Conservation (phyloP, 1,284 basidiomycete species). For the Amylostereum areolatum region DNA sequence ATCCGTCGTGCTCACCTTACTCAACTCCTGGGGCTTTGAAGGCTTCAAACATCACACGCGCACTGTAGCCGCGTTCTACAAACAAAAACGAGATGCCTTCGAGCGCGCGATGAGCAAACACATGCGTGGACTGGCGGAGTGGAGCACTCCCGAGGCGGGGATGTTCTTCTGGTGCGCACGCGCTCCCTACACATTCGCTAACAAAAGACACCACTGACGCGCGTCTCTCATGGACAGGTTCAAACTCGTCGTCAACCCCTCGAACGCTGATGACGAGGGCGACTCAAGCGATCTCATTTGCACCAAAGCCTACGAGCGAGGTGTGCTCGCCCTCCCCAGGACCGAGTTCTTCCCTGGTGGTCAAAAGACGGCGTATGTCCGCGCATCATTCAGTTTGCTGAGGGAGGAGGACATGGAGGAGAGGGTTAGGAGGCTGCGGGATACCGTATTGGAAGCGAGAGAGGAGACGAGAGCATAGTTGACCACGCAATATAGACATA, state of each 20-base stretch:
- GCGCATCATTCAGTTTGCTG: constrained; percentile 78
- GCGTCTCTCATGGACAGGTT: constrained; percentile 41
- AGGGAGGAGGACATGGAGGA: constrained; percentile 67
- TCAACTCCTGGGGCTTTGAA: constrained; percentile 74
- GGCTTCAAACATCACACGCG: constrained; percentile 75
- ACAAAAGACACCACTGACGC: constrained; percentile 9
- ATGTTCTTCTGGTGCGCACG: constrained; percentile 81
- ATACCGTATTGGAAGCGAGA: constrained; percentile 50
- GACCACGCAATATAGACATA: too few relatives aligned
- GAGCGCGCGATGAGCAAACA: constrained; percentile 71
- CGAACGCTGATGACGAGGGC: constrained; percentile 44
- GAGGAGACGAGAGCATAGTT: neutral
- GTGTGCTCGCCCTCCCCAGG: constrained; percentile 87
- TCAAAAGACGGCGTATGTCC: constrained; percentile 64
- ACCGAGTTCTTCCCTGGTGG: constrained; percentile 71
- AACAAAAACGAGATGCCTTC: constrained; percentile 73
- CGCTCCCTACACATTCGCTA: constrained; percentile 16
- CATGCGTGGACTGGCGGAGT: constrained; percentile 73
- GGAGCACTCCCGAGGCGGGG: constrained; percentile 83
- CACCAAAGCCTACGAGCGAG: constrained; percentile 72
- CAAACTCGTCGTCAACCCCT: constrained; percentile 53
- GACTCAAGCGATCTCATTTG: constrained; percentile 79
- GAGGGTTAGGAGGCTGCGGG: constrained; percentile 63
- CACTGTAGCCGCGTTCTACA: constrained; percentile 76
- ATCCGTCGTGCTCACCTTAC: constrained; percentile 63